These are phyloP conservation scores for Pezicula rhizophila DNA, from an alignment of 2,329 filamentous ascomycete species.

Conservation along the genomic window DNA sequence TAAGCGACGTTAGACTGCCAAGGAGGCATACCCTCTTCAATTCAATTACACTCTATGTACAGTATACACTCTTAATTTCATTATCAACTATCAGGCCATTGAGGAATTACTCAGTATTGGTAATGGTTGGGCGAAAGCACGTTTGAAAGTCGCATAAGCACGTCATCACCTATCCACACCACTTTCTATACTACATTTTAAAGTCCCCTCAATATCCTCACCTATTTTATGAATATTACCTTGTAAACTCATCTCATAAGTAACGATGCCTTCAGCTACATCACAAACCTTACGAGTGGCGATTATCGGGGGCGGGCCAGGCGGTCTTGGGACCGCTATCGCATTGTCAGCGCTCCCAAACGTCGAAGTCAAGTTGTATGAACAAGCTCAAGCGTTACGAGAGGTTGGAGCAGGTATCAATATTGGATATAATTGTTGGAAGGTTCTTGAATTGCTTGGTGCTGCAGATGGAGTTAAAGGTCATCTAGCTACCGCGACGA, in stretches of 20 bases:
- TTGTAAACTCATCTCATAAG: background rate
- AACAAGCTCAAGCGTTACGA: conserved; percentile 37
- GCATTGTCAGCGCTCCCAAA: conserved; percentile 35
- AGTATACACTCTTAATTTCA: no score
- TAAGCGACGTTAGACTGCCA: no score
- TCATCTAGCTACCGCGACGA: conserved; percentile 26
- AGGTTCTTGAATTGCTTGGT: conserved; percentile 38
- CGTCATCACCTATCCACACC: background rate
- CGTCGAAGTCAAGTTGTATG: conserved; percentile 37
- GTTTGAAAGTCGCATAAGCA: background rate
- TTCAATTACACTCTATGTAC: no score
- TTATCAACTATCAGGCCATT: no score
- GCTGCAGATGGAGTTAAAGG: conserved; percentile 32
- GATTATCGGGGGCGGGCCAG: conserved; percentile 30
- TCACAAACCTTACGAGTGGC: conserved; percentile 19
- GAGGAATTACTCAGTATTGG: no score
- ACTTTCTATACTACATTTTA: background rate
- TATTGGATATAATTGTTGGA: conserved; percentile 41
- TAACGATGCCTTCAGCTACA: background rate
- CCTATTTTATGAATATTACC: background rate
- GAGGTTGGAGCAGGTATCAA: conserved; percentile 43
- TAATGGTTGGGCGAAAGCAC: background rate
- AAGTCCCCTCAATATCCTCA: background rate
- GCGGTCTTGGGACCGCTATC: conserved; percentile 36
- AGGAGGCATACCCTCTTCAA: no score